phyloP scores from a whole-genome alignment of 2,329 filamentous ascomycete genomes.

The Xylariaceae sp. region DNA sequence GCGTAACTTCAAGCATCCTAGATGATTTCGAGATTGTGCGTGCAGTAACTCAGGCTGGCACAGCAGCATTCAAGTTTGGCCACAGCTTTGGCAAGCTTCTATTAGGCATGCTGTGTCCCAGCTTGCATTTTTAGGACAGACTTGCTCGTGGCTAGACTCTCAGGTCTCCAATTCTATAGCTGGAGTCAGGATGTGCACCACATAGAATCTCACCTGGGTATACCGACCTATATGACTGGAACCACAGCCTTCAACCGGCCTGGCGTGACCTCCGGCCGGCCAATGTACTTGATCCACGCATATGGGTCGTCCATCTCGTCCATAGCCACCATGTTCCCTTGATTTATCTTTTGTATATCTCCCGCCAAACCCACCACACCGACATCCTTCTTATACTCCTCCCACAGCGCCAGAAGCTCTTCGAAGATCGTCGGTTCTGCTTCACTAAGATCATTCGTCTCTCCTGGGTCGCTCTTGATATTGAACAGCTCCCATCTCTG shows the following conservation, averaged over 20 bases:
- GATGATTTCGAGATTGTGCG: too few species aligned
- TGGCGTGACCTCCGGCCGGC: constrained; percentile 10
- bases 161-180: too few species aligned
- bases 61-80: too few species aligned
- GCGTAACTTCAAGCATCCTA: too few species aligned
- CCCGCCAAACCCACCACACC: constrained; percentile 14
- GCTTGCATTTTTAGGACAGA: too few species aligned
- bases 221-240: neutral
- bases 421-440: constrained; percentile 4
- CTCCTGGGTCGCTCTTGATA: constrained; percentile 10
- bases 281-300: constrained; percentile 15
- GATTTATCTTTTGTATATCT: constrained; percentile 2
- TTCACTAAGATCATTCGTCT: constrained; percentile 7
- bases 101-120: too few species aligned
- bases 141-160: too few species aligned
- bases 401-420: constrained; percentile 9
- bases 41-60: too few species aligned
- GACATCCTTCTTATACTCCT: constrained; percentile 20
- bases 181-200: too few species aligned
- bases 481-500: constrained; percentile 14
- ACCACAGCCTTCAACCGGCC: constrained; percentile 5
- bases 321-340: constrained; percentile 2
- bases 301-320: constrained; percentile 15
- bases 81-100: too few species aligned
- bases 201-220: too few species aligned